Evolutionary conservation across 768 basidiomycete genomes (phyloP).

Genomic region (Russula emetica): DNA sequence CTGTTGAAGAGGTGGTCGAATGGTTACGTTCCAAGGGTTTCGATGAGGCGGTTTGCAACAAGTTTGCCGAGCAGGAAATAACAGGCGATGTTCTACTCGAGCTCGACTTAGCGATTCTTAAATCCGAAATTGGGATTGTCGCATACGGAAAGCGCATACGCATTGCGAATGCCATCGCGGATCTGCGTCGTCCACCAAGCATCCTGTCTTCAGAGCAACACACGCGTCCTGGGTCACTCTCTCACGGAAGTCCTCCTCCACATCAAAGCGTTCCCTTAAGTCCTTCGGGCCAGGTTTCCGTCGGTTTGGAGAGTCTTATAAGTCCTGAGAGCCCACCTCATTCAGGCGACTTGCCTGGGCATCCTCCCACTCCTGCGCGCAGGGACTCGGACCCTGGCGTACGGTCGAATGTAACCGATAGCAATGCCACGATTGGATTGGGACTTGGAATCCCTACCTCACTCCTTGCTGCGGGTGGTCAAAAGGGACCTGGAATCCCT

Average conservation of each 20-base stretch:
- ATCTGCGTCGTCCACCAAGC: conserved; percentile 72
- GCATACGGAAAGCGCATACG: conserved; percentile 94
- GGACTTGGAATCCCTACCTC: conserved; percentile 32
- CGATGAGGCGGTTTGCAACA: conserved; percentile 73
- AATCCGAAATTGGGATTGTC: conserved; percentile 86
- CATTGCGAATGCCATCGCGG: conserved; percentile 87
- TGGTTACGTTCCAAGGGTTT: conserved; percentile 87
- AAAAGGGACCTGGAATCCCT: conserved; percentile 32
- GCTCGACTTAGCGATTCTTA: conserved; percentile 86
- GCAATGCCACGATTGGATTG: conserved; percentile 30
- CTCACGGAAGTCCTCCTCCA: conserved; percentile 30
- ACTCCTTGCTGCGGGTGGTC: conserved; percentile 4
- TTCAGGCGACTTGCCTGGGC: conserved; percentile 22
- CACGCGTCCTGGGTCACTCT: conserved; percentile 36
- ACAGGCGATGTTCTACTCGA: conserved; percentile 96
- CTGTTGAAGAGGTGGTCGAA: conserved; percentile 79
- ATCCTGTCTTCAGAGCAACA: conserved; percentile 43
- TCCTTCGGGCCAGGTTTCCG: conserved; percentile 25
- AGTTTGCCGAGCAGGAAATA: conserved; percentile 97
- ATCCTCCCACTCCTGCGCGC: not conserved
- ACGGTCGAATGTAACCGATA: conserved; percentile 17
- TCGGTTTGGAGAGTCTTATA: conserved; percentile 29
- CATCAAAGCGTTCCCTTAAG: conserved; percentile 25
- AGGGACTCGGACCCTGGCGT: conserved; percentile 25
- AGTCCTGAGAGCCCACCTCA: conserved; percentile 38